Base-by-base conservation (phyloP, 83 land plant species). In the Diphasiastrum complanatum region DNA sequence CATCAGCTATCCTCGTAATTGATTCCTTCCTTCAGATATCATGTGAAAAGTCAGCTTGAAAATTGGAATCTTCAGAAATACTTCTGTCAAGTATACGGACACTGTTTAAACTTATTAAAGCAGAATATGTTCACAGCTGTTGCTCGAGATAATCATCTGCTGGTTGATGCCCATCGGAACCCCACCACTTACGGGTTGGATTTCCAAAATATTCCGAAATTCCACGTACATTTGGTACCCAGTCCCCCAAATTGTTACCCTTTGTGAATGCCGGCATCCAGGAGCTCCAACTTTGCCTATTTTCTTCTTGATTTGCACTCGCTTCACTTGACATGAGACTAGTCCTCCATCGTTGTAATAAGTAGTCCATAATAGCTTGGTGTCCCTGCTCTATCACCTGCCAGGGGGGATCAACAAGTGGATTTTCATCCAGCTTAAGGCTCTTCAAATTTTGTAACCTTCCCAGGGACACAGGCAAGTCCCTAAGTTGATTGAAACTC, bases 401-500 rank as follows among this genome's bases (percentile, higher is more conserved):
- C 50, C 25, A 11, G 0, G 98, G 96, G 18, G 98, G 98, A 5
- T 67, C 57, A 0, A 78, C 64, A 4, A 92, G 29, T 5, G 98
- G 98, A 43, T 92, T 92, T 33, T 85, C 81, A 20, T 85, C 91
- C 62, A 92, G 61, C 50, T 83, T 85, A 33, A 92, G 85, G 48
- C 73, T 79, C 49, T 49, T 71, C 33, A 92, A 57, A 24, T 70
- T 85, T 12, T 73, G 71, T 20, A 91, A 79, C 40, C 75, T 68
- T 14, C 87, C 87, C 45, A 91, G 70, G 20, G 83, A 76, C 25
- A 62, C 74, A 3, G 96, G 98, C 23, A 92, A 80, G 31, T 65
- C 80, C 53, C 76, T 81, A 66, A 92, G 79, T 47, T 92, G 98
- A 53, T 92, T 88, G 91, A 80, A 89, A 67, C 98, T 87, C 59